Base-by-base conservation (phyloP, 1,139 yeast genomes). In the Yamadazyma sp. region DNA sequence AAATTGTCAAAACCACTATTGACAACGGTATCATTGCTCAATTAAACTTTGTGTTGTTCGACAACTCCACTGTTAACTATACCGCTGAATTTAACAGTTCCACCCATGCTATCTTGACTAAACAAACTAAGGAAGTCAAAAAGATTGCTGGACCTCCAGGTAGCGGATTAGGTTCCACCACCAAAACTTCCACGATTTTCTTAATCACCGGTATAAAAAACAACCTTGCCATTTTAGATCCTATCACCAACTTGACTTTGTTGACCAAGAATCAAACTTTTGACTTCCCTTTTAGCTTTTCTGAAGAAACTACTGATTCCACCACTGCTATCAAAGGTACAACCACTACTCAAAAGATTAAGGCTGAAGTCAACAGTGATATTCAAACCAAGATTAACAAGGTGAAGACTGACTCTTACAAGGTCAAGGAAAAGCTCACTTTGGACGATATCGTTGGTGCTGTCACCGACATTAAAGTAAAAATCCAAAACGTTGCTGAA, bases 361-460 rank as follows among this genome's bases (percentile, higher is more conserved):
- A 34, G 22, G 37, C 42, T 33, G 33, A 31, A 5, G 32, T 50
- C 15, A 36, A 42, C 24, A 34, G 42, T 34, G 48, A 47, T 12
- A 34, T 43, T 17, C 37, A 44, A 28, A 34, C 44, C 22, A 40
- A 43, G 33, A 16, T 50, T 10, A 48, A 51, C 36, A 49, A 46
- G 11, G 23, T 38, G 4, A 40, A 39, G 14, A 37, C 30, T 11
- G 35, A 35, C 25, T 37, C 44, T 26, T 45, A 39, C 25, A 47
- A 45, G 25, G 45, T 43, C 26, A 42, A 48, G 38, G 54, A 50
- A 39, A 34, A 39, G 17, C 25, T 43, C n/a, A 23, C 38, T 26
- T 43, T 46, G 23, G 50, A 47, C 38, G 46, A 44, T 15, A 37
- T 42, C 34, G 15, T 49, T 41, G 34, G 72, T 29, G 44, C 49